Base-by-base conservation (phyloP, 495 filamentous ascomycete genomes). In the Neohortaea acidophila region DNA sequence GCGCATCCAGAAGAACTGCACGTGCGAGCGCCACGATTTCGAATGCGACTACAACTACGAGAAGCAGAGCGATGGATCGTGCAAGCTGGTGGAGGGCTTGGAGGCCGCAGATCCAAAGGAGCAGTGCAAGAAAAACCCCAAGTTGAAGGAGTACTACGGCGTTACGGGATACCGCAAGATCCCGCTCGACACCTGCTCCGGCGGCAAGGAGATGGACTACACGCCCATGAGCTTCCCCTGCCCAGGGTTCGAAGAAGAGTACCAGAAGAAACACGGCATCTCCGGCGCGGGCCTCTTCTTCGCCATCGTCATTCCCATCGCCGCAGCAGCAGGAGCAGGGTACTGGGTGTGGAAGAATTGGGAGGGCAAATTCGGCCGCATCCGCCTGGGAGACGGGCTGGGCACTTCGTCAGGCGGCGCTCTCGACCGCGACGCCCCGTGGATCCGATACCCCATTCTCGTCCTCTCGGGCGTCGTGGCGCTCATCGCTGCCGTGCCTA, bases 41-140 rank as follows among this genome's bases (percentile, higher is more conserved):
- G 91, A 99, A 70, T 99, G 89, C 63, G 87, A 94, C 56, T 99
- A 80, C 66, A 99, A 99, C 60, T 99, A 70, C 57, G 72, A 94
- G 55, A 70, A 76, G 27, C 68, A 77, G 56, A 67, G 52, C 23
- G 80, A 84, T 53, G 77, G 76, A 28, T 72, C 73, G 43, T 99
- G 91, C 59, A 47, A 49, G 4, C 74, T 89, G 24, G 80, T 94
- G 21, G 48, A 62, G 0, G 86, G 84, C 19, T 68, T 84, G 31
- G 17, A 59, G 7, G 72, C 75, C 17, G 66, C 75, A n/a, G 69
- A 87, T 51, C 73, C 77, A 36, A 62, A 64, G 40, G 64, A 67
- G 28, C 53, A 66, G 28, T 99, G 89, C 61, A 53, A 58, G 13
- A 63, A 74, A 4, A 64, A 94, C 47, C 72, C 76, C 2, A 65